Evolutionary conservation across 305 asterid genomes (phyloP), one percentile per base, ranked within the genome.

Genomic region (Salvia sclarea): DNA sequence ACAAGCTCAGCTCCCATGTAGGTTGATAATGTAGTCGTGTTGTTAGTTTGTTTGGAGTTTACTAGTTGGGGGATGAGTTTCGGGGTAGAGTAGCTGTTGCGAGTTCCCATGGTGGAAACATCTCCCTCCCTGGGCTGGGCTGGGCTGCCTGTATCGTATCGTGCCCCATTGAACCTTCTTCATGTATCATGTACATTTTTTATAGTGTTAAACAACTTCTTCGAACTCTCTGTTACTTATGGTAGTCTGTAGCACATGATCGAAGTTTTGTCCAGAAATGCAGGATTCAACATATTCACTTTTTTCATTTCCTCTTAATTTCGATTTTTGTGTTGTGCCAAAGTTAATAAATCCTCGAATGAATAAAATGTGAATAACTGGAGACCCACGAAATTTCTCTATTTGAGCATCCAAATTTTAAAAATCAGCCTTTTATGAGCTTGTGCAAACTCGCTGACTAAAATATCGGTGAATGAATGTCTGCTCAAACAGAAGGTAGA

Each of bases 1-100:
- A 89, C 95, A 43, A 89, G 92, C 80, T 92, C 97, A n/a, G 84
- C 88, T 50, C 92, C 94, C 10, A 18, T 84, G 76, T 68, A 64
- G 86, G 64, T 78, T 78, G 35, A n/a, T 71, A 35, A 69, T 8
- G 52, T 63, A 69, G 61, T 66, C 71, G 52, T 64, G 22, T 33
- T 61, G 62, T 12, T 72, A 64, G 80, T 77, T 67, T 73, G 49
- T 60, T 38, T 50, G 20, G 18, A 64, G 33, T 60, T 57, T 60
- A 58, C 47, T 58, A 55, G 65, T 48, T 38, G 56, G 22, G 35
- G 64, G 21, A 56, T 31, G 65, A 65, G 66, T 66, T 28, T 60
- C n/a, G 56, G 69, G 66, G 58, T 66, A 22, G 8, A 59, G 37
- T 62, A 58, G 28, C 22, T 7, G 71, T 25, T 58, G 64, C 30